Conservation (phyloP, 1,284 basidiomycete species). For the Moesziomyces sp. region DNA sequence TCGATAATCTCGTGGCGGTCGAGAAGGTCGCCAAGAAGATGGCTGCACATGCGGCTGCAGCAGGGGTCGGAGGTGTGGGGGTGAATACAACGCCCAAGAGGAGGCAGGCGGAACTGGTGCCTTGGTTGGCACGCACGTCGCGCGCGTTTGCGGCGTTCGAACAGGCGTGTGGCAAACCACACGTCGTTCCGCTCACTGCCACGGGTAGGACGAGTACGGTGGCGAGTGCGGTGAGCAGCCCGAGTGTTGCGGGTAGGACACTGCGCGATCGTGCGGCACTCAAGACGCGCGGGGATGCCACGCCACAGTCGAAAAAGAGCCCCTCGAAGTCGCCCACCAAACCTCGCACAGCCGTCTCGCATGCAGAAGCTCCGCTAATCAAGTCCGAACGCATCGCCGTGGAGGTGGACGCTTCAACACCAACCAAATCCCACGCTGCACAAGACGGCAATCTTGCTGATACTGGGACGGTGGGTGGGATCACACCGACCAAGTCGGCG, state of each 20-base stretch:
- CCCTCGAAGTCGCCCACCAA: conserved; percentile 15
- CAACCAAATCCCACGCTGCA: background rate
- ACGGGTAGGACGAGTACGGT: conserved; percentile 1
- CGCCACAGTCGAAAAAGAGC: conserved; percentile 10
- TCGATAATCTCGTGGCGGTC: conserved; percentile 51
- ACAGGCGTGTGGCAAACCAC: conserved; percentile 41
- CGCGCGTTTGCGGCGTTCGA: conserved; percentile 56
- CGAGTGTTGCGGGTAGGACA: conserved; percentile 12
- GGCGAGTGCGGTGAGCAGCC: conserved; percentile 13
- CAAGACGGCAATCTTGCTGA: no score
- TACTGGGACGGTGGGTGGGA: background rate
- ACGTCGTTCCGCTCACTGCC: conserved; percentile 19
- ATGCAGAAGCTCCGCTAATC: conserved; percentile 2
- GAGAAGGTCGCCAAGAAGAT: conserved; percentile 57
- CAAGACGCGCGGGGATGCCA: conserved; percentile 1
- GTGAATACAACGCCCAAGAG: conserved; percentile 39
- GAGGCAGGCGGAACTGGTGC: conserved; percentile 35
- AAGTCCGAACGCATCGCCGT: background rate
- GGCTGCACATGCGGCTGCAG: conserved; percentile 39
- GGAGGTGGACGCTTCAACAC: conserved; percentile 19
- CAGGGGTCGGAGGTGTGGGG: background rate
- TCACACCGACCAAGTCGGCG: background rate
- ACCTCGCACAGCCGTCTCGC: background rate
- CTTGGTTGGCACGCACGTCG: conserved; percentile 48
- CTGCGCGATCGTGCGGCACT: conserved; percentile 22